Conservation (phyloP, 345 rosid genomes). For the Acer yangbiense region DNA sequence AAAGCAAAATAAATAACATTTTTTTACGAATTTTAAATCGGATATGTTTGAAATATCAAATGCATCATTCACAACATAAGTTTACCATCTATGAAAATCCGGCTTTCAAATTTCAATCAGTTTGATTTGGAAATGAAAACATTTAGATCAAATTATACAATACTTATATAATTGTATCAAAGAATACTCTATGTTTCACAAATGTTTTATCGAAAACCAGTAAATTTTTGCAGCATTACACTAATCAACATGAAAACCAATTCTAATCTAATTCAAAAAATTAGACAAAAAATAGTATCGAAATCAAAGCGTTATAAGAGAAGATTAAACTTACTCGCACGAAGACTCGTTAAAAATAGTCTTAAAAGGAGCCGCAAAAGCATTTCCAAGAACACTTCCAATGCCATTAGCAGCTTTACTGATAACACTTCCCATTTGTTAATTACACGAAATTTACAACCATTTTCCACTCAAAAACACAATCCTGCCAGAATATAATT, state of each 20-base stretch:
- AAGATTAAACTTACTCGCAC: slow-evolving; percentile 41
- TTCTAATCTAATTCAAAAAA: not conserved
- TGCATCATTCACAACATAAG: too few relatives aligned
- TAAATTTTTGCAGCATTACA: too few relatives aligned
- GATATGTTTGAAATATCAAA: not conserved
- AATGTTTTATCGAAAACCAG: not conserved
- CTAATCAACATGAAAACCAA: not conserved
- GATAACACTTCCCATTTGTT: slow-evolving; percentile 50
- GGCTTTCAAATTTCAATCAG: not conserved
- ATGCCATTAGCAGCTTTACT: slow-evolving; percentile 56
- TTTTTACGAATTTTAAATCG: too few relatives aligned
- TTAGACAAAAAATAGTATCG: not conserved
- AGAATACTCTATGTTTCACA: not conserved
- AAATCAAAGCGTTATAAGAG: not conserved
- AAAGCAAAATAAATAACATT: not conserved
- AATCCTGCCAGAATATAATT: not conserved
- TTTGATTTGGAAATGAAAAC: not conserved
- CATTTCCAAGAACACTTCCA: slow-evolving; percentile 56
- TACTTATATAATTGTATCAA: too few relatives aligned
- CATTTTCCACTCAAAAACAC: not conserved
- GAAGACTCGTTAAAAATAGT: slow-evolving; percentile 47
- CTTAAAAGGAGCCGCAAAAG: slow-evolving; percentile 62
- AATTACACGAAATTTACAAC: not conserved
- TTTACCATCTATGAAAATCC: too few relatives aligned
- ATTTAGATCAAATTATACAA: too few relatives aligned